A percentile compares a stretch with the other conserved stretches of the same genome.
phyloP scores from a whole-genome alignment of 2,329 filamentous ascomycete species.

The Penicillium decumbens region DNA sequence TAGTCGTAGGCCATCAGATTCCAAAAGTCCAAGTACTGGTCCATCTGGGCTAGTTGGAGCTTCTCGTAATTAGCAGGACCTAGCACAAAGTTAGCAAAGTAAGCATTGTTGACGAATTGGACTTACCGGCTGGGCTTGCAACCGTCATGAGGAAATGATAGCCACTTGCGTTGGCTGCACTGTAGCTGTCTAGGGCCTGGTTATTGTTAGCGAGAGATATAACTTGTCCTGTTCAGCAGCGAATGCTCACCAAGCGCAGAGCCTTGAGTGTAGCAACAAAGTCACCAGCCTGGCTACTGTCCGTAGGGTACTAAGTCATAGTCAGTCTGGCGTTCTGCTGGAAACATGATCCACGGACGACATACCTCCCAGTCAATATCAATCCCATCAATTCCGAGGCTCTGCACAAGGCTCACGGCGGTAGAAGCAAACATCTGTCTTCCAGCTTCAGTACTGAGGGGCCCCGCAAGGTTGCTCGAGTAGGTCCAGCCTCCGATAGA shows the following conservation, averaged over 20 bases:
- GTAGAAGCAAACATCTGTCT: conserved; percentile 64
- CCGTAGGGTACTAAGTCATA: conserved; percentile 28
- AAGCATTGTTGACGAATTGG: not conserved
- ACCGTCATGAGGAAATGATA: conserved; percentile 46
- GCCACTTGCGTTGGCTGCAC: conserved; percentile 34
- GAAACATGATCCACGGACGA: not conserved
- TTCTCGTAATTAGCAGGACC: conserved; percentile 44
- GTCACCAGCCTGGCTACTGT: conserved; percentile 32
- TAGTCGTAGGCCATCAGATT: conserved; percentile 79
- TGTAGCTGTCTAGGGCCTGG: conserved; percentile 42
- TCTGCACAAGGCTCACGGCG: conserved; percentile 69
- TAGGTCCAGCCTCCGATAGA: conserved; percentile 80
- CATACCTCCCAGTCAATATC: conserved; percentile 44
- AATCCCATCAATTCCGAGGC: conserved; percentile 64
- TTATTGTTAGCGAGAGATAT: not conserved
- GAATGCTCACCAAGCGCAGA: conserved; percentile 27
- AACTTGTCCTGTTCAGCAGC: not conserved
- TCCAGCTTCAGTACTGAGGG: conserved; percentile 59
- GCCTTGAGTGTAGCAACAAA: conserved; percentile 34
- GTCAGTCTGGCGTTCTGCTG: not conserved
- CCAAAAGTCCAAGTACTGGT: conserved; percentile 50
- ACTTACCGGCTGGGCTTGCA: conserved; percentile 43
- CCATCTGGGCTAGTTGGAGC: conserved; percentile 44
- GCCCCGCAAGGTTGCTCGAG: conserved; percentile 69
- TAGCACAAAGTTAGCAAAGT: conserved; percentile 10